These are phyloP conservation scores for Pseudogymnoascus sp. DNA, from an alignment of 2,329 filamentous ascomycete genomes.

Conservation along the genomic window DNA sequence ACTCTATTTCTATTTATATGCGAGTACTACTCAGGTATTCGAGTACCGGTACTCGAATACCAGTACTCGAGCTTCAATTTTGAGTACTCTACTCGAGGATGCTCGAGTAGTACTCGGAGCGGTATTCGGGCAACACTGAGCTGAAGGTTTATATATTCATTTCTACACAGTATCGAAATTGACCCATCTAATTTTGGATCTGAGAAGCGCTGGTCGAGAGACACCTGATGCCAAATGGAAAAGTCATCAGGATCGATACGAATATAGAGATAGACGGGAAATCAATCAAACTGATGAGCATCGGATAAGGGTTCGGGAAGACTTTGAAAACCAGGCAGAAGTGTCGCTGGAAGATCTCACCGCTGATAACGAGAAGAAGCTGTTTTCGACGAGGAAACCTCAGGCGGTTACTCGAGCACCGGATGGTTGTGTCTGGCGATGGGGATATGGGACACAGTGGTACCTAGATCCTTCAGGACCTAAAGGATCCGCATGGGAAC, in stretches of 20 bases:
- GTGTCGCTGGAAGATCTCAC: constrained; percentile 16
- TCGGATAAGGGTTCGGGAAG: constrained; percentile 12
- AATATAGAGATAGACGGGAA: background rate
- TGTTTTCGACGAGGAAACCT: constrained; percentile 15
- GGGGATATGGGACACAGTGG: background rate
- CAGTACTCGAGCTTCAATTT: too few relatives aligned
- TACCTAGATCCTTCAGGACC: background rate
- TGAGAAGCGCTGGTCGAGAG: constrained; percentile 6
- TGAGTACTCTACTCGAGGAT: too few relatives aligned
- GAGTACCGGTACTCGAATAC: too few relatives aligned
- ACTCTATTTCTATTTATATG: too few relatives aligned
- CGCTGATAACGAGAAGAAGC: constrained; percentile 15
- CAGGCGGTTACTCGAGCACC: constrained; percentile 4
- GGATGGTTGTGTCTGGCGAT: constrained; percentile 13
- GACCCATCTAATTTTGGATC: background rate
- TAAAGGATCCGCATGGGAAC: background rate
- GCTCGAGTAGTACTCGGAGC: too few relatives aligned
- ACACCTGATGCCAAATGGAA: constrained; percentile 12
- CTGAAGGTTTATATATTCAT: background rate
- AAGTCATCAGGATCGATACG: constrained; percentile 1
- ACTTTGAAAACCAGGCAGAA: constrained; percentile 14
- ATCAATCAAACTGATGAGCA: constrained; percentile 11
- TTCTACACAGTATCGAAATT: background rate
- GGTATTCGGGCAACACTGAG: too few relatives aligned
- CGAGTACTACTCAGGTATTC: too few relatives aligned